These are phyloP conservation scores for Globisporangium parvum DNA, from an alignment of 352 stramenopile genomes.

Conservation along the genomic window DNA sequence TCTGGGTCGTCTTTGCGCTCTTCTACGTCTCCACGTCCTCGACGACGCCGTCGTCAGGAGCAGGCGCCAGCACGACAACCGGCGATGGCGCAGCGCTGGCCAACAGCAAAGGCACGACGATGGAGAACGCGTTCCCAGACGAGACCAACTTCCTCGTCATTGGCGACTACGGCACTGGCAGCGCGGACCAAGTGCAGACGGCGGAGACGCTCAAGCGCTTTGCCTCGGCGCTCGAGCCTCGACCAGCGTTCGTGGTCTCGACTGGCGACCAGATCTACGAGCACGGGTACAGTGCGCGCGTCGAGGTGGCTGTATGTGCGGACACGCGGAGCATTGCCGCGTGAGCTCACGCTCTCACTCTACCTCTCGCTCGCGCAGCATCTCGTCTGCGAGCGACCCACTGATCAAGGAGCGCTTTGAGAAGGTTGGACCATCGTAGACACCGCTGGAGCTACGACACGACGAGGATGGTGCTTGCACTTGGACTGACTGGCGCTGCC, in stretches of 20 bases:
- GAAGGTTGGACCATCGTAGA: no score
- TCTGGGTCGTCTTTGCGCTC: constrained; percentile 60
- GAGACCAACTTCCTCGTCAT: constrained; percentile 75
- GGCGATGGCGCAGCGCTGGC: not conserved
- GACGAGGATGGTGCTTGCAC: no score
- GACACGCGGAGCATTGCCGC: no score
- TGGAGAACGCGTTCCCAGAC: constrained; percentile 39
- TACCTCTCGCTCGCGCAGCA: constrained; percentile 21
- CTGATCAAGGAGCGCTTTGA: constrained; percentile 69
- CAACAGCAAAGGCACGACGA: constrained; percentile 13
- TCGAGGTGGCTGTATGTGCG: no score
- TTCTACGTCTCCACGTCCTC: constrained; percentile 20
- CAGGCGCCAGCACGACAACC: not conserved
- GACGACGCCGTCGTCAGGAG: not conserved
- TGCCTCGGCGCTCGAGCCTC: constrained; percentile 42
- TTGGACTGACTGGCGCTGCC: no score
- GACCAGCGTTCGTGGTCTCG: constrained; percentile 71
- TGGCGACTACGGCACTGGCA: constrained; percentile 77
- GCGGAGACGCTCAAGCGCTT: constrained; percentile 57
- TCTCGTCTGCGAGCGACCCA: constrained; percentile 48
- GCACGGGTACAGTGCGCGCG: constrained; percentile 42
- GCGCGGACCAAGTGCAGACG: constrained; percentile 50
- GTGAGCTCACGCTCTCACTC: no score
- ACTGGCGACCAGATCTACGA: constrained; percentile 86
- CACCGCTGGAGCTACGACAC: no score